Evolutionary conservation across 495 filamentous ascomycete species (phyloP), one percentile per base, ranked within the genome.

Genomic region (Aspergillus incahuasiensis): DNA sequence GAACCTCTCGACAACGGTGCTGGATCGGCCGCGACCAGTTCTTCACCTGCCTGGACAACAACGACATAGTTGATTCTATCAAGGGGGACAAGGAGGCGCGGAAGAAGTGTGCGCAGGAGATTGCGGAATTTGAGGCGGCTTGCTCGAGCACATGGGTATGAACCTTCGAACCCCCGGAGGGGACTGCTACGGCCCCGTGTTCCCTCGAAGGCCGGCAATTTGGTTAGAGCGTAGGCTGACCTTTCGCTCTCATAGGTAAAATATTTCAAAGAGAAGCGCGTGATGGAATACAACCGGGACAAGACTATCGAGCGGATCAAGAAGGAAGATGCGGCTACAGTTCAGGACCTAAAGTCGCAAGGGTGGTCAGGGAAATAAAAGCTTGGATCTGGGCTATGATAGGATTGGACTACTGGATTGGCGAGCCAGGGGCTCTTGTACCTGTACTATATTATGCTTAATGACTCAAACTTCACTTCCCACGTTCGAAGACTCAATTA

Each of bases 241-340:
- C 22, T 1, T 24, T n/a, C 48, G 8, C 25, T 28, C n/a, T n/a
- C n/a, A 24, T 63, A 97, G 92, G 90, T 97, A 54, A 89, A 88
- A 72, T 96, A 98, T 72, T 98, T 98, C 79, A 96, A 97, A 73
- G 88, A 96, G 68, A 85, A 90, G 71, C 79, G 94, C 56, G 90
- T 97, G 38, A 91, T 94, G 77, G 92, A 97, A 54, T 80, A 86
- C 64, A 88, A 96, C 55, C 88, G 90, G 67, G 86, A 89, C 59
- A 77, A 86, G 70, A 87, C 87, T 41, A 72, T 97, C 34, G 85
- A 87, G 71, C 82, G 82, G 59, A 80, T 98, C 56, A 82, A 90
- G 68, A 83, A 81, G 21, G 88, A 96, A 68, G 90, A 90, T 58
- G 92, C 81, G 39, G 68, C 67, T n/a, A 73, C 64, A 55, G 67